phyloP scores from a whole-genome alignment of 768 basidiomycete genomes.

The Pulveroboletus ravenelii region DNA sequence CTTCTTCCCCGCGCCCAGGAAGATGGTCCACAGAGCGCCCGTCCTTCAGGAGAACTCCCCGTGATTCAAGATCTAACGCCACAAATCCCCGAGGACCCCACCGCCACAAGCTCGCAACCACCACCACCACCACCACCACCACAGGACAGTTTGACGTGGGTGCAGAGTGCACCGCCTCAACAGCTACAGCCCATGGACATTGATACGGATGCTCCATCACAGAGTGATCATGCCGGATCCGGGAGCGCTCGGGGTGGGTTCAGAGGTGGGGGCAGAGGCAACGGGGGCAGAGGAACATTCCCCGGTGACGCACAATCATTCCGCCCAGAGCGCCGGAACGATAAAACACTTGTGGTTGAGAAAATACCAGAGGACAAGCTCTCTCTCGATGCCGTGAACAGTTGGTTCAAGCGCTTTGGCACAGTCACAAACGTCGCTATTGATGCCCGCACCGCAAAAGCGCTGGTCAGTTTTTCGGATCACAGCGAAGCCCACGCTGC shows the following conservation, averaged over 20 bases:
- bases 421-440: constrained; percentile 90
- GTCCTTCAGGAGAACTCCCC: constrained; percentile 66
- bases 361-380: constrained; percentile 88
- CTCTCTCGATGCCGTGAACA: constrained; percentile 70
- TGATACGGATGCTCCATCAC: constrained; percentile 30
- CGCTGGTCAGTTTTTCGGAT: constrained; percentile 79
- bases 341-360: constrained; percentile 87
- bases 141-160: constrained; percentile 23
- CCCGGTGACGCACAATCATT: constrained; percentile 61
- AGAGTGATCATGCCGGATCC: constrained; percentile 21
- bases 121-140: background rate
- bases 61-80: constrained; percentile 84
- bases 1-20: constrained; percentile 54
- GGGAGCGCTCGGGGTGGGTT: constrained; percentile 43
- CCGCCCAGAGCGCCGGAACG: constrained; percentile 60
- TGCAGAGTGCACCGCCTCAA: constrained; percentile 15
- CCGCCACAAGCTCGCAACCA: constrained; percentile 19
- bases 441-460: constrained; percentile 68
- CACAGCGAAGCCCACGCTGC: constrained; percentile 84
- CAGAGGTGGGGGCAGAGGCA: constrained; percentile 45
- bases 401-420: constrained; percentile 90
- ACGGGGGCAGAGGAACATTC: constrained; percentile 47
- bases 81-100: constrained; percentile 33
- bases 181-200: constrained; percentile 25
- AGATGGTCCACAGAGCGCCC: constrained; percentile 40